Evolutionary conservation across 208 protist genomes (phyloP).

Genomic region (Naegleria lovaniensis): DNA sequence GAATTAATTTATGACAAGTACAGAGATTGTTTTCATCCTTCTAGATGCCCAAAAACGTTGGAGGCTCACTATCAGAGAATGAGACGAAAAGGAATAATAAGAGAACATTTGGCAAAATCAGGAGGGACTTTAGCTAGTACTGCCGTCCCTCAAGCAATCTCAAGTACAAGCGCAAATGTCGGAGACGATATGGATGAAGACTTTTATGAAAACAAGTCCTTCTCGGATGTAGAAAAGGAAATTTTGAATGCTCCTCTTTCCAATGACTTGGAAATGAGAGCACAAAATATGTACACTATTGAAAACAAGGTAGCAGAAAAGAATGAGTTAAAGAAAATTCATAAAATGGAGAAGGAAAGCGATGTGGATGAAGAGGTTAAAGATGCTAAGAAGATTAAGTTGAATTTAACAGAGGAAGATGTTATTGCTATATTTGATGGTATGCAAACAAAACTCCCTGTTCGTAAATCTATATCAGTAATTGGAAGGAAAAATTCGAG

Average conservation of each 20-base stretch:
- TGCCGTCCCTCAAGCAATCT: background rate
- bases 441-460: background rate
- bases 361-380: background rate
- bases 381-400: background rate
- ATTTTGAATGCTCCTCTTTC: background rate
- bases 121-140: background rate
- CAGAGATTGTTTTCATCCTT: slow-evolving; percentile 15
- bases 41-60: background rate
- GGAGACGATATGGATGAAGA: background rate
- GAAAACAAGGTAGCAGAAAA: background rate
- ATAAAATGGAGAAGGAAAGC: background rate
- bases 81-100: background rate
- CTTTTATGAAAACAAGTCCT: background rate
- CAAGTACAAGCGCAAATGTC: background rate
- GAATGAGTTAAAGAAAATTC: background rate
- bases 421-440: slow-evolving; percentile 1
- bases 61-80: slow-evolving; percentile 20
- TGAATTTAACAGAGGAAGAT: background rate
- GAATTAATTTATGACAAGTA: slow-evolving; percentile 1
- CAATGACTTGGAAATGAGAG: background rate
- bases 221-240: background rate
- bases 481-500: slow-evolving; percentile 13
- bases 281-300: background rate
- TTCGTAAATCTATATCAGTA: background rate
- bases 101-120: background rate